Evolutionary conservation across 2,329 filamentous ascomycete species (phyloP).

Genomic region (Talaromyces sp.): DNA sequence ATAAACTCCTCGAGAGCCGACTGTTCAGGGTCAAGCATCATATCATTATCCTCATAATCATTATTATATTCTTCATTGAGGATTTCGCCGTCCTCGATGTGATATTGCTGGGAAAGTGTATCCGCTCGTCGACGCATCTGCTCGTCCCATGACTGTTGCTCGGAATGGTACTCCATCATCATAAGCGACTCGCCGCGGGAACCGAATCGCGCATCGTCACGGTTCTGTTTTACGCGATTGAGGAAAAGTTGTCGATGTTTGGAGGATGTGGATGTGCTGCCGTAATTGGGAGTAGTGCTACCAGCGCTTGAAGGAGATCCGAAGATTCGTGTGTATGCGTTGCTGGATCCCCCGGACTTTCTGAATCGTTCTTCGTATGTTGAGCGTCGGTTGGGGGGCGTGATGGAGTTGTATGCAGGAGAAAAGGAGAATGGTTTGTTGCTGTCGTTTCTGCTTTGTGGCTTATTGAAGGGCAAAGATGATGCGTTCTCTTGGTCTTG

Average conservation of each 20-base stretch:
- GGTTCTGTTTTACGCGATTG: conserved; percentile 42
- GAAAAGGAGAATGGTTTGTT: conserved; percentile 10
- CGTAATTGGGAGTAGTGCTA: conserved; percentile 21
- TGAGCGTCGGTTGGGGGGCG: conserved; percentile 17
- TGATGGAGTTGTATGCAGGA: background rate
- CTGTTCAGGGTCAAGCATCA: conserved; percentile 25
- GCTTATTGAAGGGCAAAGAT: background rate
- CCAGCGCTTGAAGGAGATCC: conserved; percentile 9
- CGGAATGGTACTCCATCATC: conserved; percentile 43
- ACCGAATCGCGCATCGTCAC: conserved; percentile 41
- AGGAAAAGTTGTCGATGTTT: conserved; percentile 42
- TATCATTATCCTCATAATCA: conserved; percentile 17
- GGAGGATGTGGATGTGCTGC: conserved; percentile 31
- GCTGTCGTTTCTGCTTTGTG: background rate
- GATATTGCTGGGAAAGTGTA: conserved; percentile 23
- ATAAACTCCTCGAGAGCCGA: conserved; percentile 38
- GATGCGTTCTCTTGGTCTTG: conserved; percentile 8
- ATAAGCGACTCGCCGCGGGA: conserved; percentile 44
- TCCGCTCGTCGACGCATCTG: conserved; percentile 37
- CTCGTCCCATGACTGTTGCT: conserved; percentile 41
- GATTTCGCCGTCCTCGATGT: conserved; percentile 20
- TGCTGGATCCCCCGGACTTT: conserved; percentile 35
- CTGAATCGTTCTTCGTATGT: conserved; percentile 39
- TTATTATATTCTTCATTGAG: conserved; percentile 21
- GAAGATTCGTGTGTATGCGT: conserved; percentile 23